A percentile compares a stretch with the other conserved stretches of the same genome.
Evolutionary conservation across 2,329 filamentous ascomycete species (phyloP).

Genomic region (Pseudopithomyces chartarum): DNA sequence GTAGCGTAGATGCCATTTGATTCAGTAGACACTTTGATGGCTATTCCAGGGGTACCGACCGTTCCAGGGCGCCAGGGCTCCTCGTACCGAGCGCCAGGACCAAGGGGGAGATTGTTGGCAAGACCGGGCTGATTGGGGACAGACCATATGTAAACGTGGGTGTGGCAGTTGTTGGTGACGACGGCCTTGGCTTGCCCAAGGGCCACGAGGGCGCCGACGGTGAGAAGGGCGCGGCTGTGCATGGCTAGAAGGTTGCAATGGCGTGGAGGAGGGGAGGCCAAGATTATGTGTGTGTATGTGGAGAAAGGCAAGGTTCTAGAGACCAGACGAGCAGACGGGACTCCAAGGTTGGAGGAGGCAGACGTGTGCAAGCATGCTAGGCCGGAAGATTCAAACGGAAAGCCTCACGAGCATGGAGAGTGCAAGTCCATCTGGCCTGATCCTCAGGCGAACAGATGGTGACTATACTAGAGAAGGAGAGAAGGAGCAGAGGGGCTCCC

Average conservation of each 20-base stretch:
- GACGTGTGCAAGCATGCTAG: no score
- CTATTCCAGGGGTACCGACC: conserved; percentile 22
- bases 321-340: background rate
- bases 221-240: conserved; percentile 16
- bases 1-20: conserved; percentile 23
- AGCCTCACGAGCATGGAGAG: no score
- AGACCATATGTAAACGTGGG: conserved; percentile 29
- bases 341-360: no score
- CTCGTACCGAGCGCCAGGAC: conserved; percentile 23
- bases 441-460: background rate
- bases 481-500: background rate
- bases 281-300: no score
- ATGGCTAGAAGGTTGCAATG: conserved; percentile 14
- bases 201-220: conserved; percentile 22
- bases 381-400: no score
- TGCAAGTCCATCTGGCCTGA: background rate
- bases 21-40: conserved; percentile 32
- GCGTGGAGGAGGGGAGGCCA: background rate
- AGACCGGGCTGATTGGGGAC: conserved; percentile 18
- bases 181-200: conserved; percentile 29
- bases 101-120: conserved; percentile 22
- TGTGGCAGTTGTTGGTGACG: conserved; percentile 31
- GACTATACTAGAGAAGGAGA: background rate
- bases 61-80: conserved; percentile 30
- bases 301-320: background rate